These are phyloP conservation scores for Stachybotrys elegans DNA, from an alignment of 2,329 filamentous ascomycete genomes.

Conservation along the genomic window DNA sequence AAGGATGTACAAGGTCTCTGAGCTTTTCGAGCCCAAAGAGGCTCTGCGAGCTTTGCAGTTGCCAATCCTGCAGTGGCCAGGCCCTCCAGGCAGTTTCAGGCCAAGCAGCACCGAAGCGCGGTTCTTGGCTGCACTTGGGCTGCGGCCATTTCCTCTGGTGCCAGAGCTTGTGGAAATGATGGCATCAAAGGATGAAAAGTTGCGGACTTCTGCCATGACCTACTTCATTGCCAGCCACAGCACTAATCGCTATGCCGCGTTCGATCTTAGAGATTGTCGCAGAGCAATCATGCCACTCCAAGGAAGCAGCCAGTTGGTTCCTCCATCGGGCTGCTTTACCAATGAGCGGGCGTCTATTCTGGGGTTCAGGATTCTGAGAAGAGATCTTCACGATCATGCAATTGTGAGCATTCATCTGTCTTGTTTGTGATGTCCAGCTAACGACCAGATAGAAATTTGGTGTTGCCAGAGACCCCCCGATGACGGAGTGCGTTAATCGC, in stretches of 20 bases:
- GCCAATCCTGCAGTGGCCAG: constrained; percentile 79
- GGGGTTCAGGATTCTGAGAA: constrained; percentile 72
- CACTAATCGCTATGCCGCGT: constrained; percentile 67
- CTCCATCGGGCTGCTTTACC: constrained; percentile 74
- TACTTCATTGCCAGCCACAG: constrained; percentile 83
- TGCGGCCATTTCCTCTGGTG: constrained; percentile 66
- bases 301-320: constrained; percentile 61
- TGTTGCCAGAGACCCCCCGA: constrained; percentile 74
- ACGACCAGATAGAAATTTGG: constrained; percentile 61
- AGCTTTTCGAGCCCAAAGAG: constrained; percentile 77
- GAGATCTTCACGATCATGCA: constrained; percentile 74
- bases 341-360: constrained; percentile 73
- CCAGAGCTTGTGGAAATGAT: constrained; percentile 76
- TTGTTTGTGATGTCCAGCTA: constrained; percentile 2
- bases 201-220: constrained; percentile 66
- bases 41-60: constrained; percentile 64
- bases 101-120: constrained; percentile 64
- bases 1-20: constrained; percentile 64
- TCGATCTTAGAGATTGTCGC: constrained; percentile 49
- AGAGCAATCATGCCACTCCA: constrained; percentile 69
- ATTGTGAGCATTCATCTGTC: constrained; percentile 31
- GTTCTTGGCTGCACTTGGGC: constrained; percentile 68
- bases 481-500: constrained; percentile 69
- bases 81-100: constrained; percentile 55
- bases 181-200: constrained; percentile 49